Conservation (phyloP, 257 asterid genomes). For the Fraxinus excelsior region DNA sequence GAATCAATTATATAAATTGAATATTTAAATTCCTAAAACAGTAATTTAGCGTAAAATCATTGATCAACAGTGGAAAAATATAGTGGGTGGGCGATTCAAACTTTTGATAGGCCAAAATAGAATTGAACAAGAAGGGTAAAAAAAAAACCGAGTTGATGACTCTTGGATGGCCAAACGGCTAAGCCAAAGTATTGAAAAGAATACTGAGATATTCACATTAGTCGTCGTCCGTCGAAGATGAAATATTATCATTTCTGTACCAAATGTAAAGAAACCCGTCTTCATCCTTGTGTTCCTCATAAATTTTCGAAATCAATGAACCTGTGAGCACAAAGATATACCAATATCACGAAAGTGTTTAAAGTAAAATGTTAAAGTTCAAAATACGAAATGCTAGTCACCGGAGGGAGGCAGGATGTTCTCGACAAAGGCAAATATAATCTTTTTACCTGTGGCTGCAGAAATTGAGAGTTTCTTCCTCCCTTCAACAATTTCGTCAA, state of each 20-base stretch:
- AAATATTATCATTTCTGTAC: too few species aligned
- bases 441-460: slow-evolving; percentile 75
- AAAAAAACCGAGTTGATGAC: not conserved
- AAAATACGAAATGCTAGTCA: slow-evolving; percentile 32
- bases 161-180: not conserved
- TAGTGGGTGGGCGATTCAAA: not conserved
- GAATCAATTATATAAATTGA: not conserved
- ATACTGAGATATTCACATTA: too few species aligned
- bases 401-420: slow-evolving; percentile 71
- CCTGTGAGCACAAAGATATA: slow-evolving; percentile 33
- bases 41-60: not conserved
- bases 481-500: slow-evolving; percentile 93
- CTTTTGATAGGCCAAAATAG: not conserved
- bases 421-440: slow-evolving; percentile 63
- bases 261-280: slow-evolving; percentile 65
- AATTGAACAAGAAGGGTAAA: not conserved
- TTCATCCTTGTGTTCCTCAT: slow-evolving; percentile 76
- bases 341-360: slow-evolving; percentile 2
- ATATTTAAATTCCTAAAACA: too few species aligned
- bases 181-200: not conserved
- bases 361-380: not conserved
- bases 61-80: not conserved
- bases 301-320: slow-evolving; percentile 70
- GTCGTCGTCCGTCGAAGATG: not conserved
- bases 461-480: slow-evolving; percentile 86